Evolutionary conservation across 768 basidiomycete species (phyloP).

Genomic region (Leccinum uliginosum): DNA sequence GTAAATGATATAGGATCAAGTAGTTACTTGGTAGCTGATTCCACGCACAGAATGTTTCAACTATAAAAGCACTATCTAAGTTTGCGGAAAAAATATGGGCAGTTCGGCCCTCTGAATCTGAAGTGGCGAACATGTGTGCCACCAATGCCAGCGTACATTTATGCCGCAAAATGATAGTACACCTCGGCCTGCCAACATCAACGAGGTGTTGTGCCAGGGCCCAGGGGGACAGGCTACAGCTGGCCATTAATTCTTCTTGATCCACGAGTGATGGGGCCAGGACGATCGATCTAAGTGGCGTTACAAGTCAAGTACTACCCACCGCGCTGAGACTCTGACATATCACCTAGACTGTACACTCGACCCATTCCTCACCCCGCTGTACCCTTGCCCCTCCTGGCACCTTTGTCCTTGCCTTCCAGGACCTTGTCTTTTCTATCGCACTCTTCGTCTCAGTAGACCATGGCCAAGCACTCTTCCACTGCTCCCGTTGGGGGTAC

Average conservation of each 20-base stretch:
- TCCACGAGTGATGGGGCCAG: slow-evolving; percentile 1
- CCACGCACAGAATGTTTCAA: no score
- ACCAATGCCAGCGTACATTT: background rate
- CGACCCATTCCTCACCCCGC: background rate
- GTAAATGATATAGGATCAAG: background rate
- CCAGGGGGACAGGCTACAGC: background rate
- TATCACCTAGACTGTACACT: slow-evolving; percentile 7
- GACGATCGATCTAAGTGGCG: slow-evolving; percentile 10
- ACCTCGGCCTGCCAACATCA: slow-evolving; percentile 9
- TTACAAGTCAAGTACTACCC: background rate
- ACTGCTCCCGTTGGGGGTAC: background rate
- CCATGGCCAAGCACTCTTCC: slow-evolving; percentile 2
- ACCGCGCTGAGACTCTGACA: background rate
- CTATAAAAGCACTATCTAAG: no score
- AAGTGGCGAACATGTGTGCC: background rate
- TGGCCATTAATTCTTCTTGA: background rate
- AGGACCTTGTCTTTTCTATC: background rate
- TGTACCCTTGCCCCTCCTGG: background rate
- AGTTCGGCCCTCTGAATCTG: background rate
- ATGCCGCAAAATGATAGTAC: slow-evolving; percentile 2
- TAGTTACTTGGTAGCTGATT: background rate
- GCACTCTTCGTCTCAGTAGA: background rate
- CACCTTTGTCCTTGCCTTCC: background rate
- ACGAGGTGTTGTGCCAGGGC: slow-evolving; percentile 12
- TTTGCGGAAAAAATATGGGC: no score